These are phyloP conservation scores for Salix koriyanagi DNA, from an alignment of 345 rosid species.

Conservation along the genomic window DNA sequence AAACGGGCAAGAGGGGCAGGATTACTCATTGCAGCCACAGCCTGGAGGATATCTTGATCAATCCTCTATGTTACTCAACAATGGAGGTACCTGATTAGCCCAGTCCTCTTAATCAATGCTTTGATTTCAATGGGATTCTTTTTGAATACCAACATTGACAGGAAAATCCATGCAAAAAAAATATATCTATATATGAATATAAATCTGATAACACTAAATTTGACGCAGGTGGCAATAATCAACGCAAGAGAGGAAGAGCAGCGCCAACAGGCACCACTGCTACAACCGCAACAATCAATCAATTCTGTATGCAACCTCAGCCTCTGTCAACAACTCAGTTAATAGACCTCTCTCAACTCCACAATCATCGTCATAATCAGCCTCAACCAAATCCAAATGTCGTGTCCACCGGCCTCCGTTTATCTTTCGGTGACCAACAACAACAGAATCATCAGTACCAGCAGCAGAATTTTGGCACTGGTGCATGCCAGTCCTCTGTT, in stretches of 20 bases:
- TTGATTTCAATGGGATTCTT: neutral
- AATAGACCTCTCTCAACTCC: slow-evolving; percentile 55
- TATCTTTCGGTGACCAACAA: slow-evolving; percentile 56
- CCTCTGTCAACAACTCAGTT: slow-evolving; percentile 32
- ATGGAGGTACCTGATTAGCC: slow-evolving; percentile 20
- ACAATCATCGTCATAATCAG: slow-evolving; percentile 23
- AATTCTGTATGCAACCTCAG: slow-evolving; percentile 34
- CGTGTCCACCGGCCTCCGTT: slow-evolving; percentile 75
- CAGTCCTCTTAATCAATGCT: neutral
- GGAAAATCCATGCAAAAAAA: neutral
- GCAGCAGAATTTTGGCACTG: slow-evolving; percentile 28
- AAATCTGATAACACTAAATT: neutral
- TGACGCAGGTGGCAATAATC: slow-evolving; percentile 21
- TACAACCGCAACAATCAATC: slow-evolving; percentile 15
- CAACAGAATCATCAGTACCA: slow-evolving; percentile 23
- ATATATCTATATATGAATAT: neutral
- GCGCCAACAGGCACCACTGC: slow-evolving; percentile 4
- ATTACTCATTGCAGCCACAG: slow-evolving; percentile 51
- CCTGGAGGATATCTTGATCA: slow-evolving; percentile 50
- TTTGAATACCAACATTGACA: neutral
- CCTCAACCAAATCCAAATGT: slow-evolving; percentile 39
- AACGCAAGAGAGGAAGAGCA: slow-evolving; percentile 64
- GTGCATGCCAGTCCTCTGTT: slow-evolving; percentile 27
- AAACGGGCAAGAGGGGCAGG: slow-evolving; percentile 63
- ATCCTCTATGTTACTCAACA: slow-evolving; percentile 44